Base-by-base conservation (phyloP, 176 grass and related monocot genomes). In the Otatea glauca region DNA sequence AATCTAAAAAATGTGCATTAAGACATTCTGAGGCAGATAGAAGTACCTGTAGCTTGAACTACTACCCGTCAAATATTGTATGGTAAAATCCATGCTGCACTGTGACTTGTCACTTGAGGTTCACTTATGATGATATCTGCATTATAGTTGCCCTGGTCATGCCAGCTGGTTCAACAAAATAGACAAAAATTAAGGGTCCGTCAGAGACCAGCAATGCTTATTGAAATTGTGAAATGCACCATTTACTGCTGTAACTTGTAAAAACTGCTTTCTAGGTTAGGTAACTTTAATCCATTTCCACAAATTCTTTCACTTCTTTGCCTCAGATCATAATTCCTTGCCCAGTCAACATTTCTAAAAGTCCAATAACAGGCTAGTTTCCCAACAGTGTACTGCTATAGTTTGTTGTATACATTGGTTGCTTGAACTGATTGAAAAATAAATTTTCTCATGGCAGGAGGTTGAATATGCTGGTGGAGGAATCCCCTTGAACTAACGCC, bases 381-480 rank as follows among this genome's bases (percentile, higher is more conserved):
- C 14, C 9, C 44, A 54, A 49, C 34, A 83, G 13, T 74, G 9
- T 32, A 39, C 43, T 50, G 42, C 38, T 78, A 25, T 42, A 63
- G 44, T 82, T 72, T 78, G 12, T 82, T 37, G 51, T n/a, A 69
- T 76, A 80, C 47, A 34, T 41, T 18, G 35, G 58, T 81, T 83
- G 48, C 56, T 45, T 45, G 48, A 78, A 63, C 41, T 50, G 20
- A 88, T 68, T 50, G 35, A 42, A 43, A 37, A 74, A 38, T 85
- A 23, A 8, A 62, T 63, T 61, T 41, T n/a, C 32, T 59, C 44
- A 42, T 61, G 89, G 42, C 91, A 98, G 96, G 96, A 98, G 82
- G 96, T 98, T 77, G 96, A 98, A 75, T 98, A 92, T 86, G 75
- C 96, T 65, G 89, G 96, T 35, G 96, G 96, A 64, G 89, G 93